Evolutionary conservation across 495 filamentous ascomycete species (phyloP).

Genomic region (Lentithecium fluviatile): DNA sequence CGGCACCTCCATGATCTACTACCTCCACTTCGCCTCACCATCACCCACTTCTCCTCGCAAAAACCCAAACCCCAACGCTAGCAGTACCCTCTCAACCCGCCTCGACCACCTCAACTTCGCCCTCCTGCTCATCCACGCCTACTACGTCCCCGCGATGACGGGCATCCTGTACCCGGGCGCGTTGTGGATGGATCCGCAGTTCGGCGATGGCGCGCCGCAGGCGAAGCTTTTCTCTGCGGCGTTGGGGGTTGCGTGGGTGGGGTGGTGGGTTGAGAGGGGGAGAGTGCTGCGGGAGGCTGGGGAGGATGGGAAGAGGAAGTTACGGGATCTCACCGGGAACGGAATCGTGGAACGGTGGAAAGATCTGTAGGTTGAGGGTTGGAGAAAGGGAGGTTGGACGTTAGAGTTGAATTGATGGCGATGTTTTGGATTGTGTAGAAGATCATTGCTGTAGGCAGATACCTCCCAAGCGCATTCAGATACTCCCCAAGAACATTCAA

Average conservation of each 20-base stretch:
- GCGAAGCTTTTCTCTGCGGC: neutral
- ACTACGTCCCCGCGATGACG: slow-evolving; percentile 27
- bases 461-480: too few relatives aligned
- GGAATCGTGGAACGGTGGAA: neutral
- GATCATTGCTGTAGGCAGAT: too few relatives aligned
- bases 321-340: neutral
- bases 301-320: neutral
- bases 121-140: slow-evolving; percentile 23
- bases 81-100: neutral
- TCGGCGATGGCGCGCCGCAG: slow-evolving; percentile 21
- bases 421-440: too few relatives aligned
- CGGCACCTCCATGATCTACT: slow-evolving; percentile 29
- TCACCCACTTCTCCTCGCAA: too few relatives aligned
- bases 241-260: slow-evolving; percentile 14
- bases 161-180: slow-evolving; percentile 30
- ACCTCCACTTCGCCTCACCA: slow-evolving; percentile 13
- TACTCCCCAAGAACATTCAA: too few relatives aligned
- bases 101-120: slow-evolving; percentile 12
- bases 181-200: slow-evolving; percentile 29
- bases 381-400: too few relatives aligned
- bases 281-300: neutral
- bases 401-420: too few relatives aligned
- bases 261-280: slow-evolving; percentile 11
- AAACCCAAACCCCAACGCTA: too few relatives aligned
- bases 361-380: too few relatives aligned